Percentiles rank a stretch among this genome's conserved stretches.
These are phyloP conservation scores for Phytophthora cactorum DNA, from an alignment of 352 stramenopile genomes.

Conservation along the genomic window DNA sequence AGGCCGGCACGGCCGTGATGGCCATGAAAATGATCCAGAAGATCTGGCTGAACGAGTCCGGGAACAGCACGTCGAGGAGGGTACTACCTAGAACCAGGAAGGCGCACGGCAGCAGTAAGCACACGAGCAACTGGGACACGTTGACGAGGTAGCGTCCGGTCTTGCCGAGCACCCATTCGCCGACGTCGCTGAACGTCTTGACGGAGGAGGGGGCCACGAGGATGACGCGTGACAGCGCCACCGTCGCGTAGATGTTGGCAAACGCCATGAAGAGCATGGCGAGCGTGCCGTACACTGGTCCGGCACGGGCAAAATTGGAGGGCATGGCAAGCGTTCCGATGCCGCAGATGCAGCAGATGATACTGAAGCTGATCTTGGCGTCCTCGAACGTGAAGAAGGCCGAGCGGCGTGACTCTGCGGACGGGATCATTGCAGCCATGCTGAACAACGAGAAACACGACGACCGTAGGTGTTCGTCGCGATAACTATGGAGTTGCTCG, in stretches of 20 bases:
- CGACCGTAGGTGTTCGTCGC: slow-evolving; percentile 1
- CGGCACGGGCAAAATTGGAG: slow-evolving; percentile 63
- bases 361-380: slow-evolving; percentile 61
- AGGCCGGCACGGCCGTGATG: slow-evolving; percentile 37
- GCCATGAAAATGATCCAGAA: slow-evolving; percentile 52
- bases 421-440: slow-evolving; percentile 15
- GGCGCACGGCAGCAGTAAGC: slow-evolving; percentile 50
- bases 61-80: slow-evolving; percentile 57
- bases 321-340: slow-evolving; percentile 75
- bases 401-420: slow-evolving; percentile 13
- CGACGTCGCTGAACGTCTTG: slow-evolving; percentile 55
- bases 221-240: slow-evolving; percentile 53
- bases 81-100: slow-evolving; percentile 63
- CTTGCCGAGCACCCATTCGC: slow-evolving; percentile 48
- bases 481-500: neutral
- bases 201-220: slow-evolving; percentile 43
- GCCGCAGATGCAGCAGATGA: slow-evolving; percentile 70
- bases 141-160: slow-evolving; percentile 47
- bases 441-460: slow-evolving; percentile 15
- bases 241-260: slow-evolving; percentile 66
- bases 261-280: slow-evolving; percentile 70
- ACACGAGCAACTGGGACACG: slow-evolving; percentile 51
- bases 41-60: slow-evolving; percentile 49
- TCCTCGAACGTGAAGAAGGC: slow-evolving; percentile 61
- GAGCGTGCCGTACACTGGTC: slow-evolving; percentile 48